Evolutionary conservation across 768 basidiomycete genomes (phyloP).

Genomic region (Mycena sanguinolenta): DNA sequence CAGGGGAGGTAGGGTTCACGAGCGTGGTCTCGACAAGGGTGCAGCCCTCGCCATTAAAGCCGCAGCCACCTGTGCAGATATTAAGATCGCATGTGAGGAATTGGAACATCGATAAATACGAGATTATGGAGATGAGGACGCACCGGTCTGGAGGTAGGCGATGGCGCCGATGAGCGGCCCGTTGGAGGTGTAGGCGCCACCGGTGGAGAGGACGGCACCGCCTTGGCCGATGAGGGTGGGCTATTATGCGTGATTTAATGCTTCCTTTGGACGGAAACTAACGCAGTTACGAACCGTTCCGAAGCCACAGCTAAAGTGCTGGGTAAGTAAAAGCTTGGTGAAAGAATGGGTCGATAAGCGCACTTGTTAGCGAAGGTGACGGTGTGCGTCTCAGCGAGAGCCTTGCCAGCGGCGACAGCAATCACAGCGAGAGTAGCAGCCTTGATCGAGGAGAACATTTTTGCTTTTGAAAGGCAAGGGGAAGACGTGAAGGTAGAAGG

Average conservation of each 20-base stretch:
- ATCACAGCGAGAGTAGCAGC: conserved; percentile 11
- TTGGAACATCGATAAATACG: background rate
- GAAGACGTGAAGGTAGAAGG: conserved; percentile 14
- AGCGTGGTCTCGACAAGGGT: too few species aligned
- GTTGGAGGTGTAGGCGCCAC: conserved; percentile 42
- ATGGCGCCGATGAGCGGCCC: conserved; percentile 48
- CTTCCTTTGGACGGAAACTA: too few species aligned
- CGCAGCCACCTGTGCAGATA: conserved; percentile 46
- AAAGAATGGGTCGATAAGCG: background rate
- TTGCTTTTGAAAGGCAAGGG: too few species aligned
- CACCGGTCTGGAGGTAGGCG: conserved; percentile 40
- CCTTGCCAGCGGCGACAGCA: conserved; percentile 7
- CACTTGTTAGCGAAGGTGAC: conserved; percentile 16
- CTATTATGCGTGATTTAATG: background rate
- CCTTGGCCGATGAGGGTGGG: conserved; percentile 42
- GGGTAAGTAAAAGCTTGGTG: background rate
- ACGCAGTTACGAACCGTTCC: too few species aligned
- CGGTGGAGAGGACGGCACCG: conserved; percentile 44
- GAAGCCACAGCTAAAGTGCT: too few species aligned
- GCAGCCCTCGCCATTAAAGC: conserved; percentile 54
- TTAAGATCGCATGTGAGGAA: conserved; percentile 26
- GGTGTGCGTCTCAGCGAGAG: conserved; percentile 13
- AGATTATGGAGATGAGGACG: too few species aligned
- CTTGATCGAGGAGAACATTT: conserved; percentile 19
- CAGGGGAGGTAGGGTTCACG: too few species aligned